phyloP scores from a whole-genome alignment of 176 grass and related monocot genomes.

The Themeda triandra region DNA sequence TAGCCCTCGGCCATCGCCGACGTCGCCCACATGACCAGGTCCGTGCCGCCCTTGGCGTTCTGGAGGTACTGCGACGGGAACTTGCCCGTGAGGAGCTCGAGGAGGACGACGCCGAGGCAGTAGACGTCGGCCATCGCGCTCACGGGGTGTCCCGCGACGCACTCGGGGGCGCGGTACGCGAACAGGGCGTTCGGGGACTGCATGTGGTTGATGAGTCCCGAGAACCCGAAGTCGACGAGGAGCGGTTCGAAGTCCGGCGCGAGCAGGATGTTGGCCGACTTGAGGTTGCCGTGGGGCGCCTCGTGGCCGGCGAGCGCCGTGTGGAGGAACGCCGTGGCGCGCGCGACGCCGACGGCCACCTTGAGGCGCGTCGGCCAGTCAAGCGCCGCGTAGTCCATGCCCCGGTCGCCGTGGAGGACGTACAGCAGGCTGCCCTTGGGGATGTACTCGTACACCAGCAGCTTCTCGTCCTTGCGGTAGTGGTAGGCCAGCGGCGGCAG shows the following conservation, averaged over 20 bases:
- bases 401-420: slow-evolving; percentile 84
- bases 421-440: slow-evolving; percentile 88
- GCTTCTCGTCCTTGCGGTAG: slow-evolving; percentile 84
- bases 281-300: slow-evolving; percentile 86
- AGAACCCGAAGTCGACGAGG: slow-evolving; percentile 81
- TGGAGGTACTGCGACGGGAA: slow-evolving; percentile 79
- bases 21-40: slow-evolving; percentile 81
- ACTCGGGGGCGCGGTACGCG: slow-evolving; percentile 58
- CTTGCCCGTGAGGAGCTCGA: slow-evolving; percentile 93
- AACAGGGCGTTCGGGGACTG: slow-evolving; percentile 36
- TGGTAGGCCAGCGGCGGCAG: slow-evolving; percentile 75
- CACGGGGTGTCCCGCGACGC: slow-evolving; percentile 11
- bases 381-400: slow-evolving; percentile 69
- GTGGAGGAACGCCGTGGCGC: slow-evolving; percentile 62
- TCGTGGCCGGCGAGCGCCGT: slow-evolving; percentile 32
- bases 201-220: slow-evolving; percentile 38
- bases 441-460: slow-evolving; percentile 80
- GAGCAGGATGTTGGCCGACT: slow-evolving; percentile 82
- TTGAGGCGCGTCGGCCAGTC: slow-evolving; percentile 64
- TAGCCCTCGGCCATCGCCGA: slow-evolving; percentile 47
- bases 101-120: slow-evolving; percentile 86
- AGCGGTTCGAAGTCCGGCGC: slow-evolving; percentile 82
- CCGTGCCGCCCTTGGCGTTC: slow-evolving; percentile 72
- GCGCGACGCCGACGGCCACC: slow-evolving; percentile 60
- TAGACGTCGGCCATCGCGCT: slow-evolving; percentile 73